Conservation (phyloP, 73 alveolate genomes). For the Blepharisma japonicum region DNA sequence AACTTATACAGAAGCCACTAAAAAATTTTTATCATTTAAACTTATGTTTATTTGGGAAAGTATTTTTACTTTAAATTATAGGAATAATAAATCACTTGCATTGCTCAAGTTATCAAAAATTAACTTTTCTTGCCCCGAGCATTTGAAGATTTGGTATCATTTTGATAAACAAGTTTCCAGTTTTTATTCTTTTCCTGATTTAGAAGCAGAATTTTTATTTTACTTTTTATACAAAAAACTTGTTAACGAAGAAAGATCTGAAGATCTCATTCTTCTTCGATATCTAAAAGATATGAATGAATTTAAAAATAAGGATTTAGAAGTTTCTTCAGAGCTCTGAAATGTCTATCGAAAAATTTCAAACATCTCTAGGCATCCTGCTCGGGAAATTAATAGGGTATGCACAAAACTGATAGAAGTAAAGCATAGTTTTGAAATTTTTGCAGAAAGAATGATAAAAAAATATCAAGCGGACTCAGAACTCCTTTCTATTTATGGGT, state of each 20-base stretch:
- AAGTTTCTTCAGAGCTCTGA: no score
- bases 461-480: background rate
- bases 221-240: background rate
- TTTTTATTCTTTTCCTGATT: background rate
- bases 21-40: background rate
- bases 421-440: no score
- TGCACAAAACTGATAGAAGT: no score
- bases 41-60: constrained; percentile 25
- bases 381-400: no score
- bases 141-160: background rate
- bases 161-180: no score
- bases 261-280: no score
- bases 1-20: background rate
- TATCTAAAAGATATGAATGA: no score
- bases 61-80: background rate
- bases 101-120: constrained; percentile 12
- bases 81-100: background rate
- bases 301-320: no score
- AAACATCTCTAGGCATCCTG: no score
- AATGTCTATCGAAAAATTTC: no score
- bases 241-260: background rate
- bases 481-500: background rate
- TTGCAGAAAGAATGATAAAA: background rate
- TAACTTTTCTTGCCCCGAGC: background rate
- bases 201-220: constrained; percentile 20